Conservation (phyloP, 192 early-diverging fungal genomes). For the Endogone sp. region DNA sequence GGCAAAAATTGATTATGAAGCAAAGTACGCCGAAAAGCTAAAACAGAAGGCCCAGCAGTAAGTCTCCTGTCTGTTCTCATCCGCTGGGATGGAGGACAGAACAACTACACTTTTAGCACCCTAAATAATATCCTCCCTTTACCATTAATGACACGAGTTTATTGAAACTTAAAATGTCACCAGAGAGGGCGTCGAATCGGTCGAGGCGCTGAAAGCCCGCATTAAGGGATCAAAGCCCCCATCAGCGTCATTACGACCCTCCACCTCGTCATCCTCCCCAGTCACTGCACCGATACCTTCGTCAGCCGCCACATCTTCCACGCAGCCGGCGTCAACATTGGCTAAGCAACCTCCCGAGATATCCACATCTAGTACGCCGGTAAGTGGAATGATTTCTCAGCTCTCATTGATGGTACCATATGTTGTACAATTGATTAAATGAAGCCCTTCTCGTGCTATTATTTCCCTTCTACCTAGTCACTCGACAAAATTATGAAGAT, state of each 20-base stretch:
- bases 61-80: not conserved
- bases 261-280: slow-evolving; percentile 6
- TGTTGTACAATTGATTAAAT: not conserved
- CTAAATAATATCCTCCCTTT: too few species aligned
- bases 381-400: slow-evolving; percentile 1
- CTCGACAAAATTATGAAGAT: slow-evolving; percentile 33
- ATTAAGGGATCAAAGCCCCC: not conserved
- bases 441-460: not conserved
- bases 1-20: slow-evolving; percentile 22
- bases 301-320: slow-evolving; percentile 1
- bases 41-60: slow-evolving; percentile 28
- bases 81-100: not conserved
- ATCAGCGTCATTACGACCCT: slow-evolving; percentile 4
- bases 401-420: not conserved
- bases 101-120: too few species aligned
- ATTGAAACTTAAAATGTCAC: not conserved
- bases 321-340: slow-evolving; percentile 3
- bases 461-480: slow-evolving; percentile 9
- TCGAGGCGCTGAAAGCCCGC: slow-evolving; percentile 25
- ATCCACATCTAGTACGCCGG: slow-evolving; percentile 29
- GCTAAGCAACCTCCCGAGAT: slow-evolving; percentile 5
- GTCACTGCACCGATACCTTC: not conserved
- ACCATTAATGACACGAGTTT: too few species aligned
- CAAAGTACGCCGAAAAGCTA: slow-evolving; percentile 34
- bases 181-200: slow-evolving; percentile 27